Base-by-base conservation (phyloP, 192 early-diverging fungal species). In the Umbelopsis sp. region DNA sequence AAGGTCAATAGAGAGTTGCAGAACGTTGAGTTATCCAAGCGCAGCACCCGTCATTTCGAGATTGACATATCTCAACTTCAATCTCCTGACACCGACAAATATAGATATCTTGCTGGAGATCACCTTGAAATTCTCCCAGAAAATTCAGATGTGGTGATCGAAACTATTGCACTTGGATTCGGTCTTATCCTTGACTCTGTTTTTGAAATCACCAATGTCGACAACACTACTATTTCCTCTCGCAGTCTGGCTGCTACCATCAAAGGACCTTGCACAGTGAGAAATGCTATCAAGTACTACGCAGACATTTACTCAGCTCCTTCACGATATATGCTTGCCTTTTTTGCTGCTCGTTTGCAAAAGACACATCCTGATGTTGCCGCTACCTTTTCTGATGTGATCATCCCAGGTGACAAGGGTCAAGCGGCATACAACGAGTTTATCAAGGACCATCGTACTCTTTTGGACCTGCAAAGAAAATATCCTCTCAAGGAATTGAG, bases 81-180 rank as follows among this genome's bases (percentile, higher is more conserved):
- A 17, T 65, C 78, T 29, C 56, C 71, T 2, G 66, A 65, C 26
- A 72, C 68, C 32, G 65, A 50, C 16, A 53, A 29, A 12, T 34
- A 68, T 11, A 22, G 45, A 41, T 85, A 81, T 51, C 47, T 77
- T 29, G 79, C 86, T 38, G 86, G 86, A 31, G 86, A 87, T 72
- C 86, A 87, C 49, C 65, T 87, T n/a, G 86, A 87, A 71, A 77
- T 87, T 1, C 71, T 71, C 54, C 86, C 86, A 3, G 62, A 77
- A 34, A 85, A 87, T 44, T 68, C 73, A 12, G 25, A 31, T 11
- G 69, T 43, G n/a, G 45, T 83, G 9, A 83, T 81, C 21, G 80
- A 84, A 49, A 21, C 73, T n/a, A 71, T 82, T 62, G 84, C 82
- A 2, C 45, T 79, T 38, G 77, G 70, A 8, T 78, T 85, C 31